Evolutionary conservation across 352 stramenopile species (phyloP).

Genomic region (Chrysophaeum taylorii): DNA sequence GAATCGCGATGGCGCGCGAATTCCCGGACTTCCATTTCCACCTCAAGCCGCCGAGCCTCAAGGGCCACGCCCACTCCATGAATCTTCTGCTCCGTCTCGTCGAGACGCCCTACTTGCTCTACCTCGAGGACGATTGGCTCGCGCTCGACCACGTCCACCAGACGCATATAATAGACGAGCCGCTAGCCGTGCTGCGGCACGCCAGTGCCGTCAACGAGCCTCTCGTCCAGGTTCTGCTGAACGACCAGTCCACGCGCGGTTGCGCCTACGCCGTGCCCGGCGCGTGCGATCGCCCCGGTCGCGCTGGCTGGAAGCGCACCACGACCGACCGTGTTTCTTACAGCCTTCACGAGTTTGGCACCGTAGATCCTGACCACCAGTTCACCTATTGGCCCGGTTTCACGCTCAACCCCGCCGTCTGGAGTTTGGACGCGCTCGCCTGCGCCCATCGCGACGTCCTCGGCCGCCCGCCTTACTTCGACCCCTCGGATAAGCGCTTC

Average conservation of each 20-base stretch:
- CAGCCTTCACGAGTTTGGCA: constrained; percentile 45
- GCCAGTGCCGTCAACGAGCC: background rate
- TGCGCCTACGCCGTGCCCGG: constrained; percentile 23
- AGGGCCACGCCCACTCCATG: constrained; percentile 46
- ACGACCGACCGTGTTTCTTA: constrained; percentile 28
- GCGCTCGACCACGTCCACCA: constrained; percentile 14
- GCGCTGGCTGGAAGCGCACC: background rate
- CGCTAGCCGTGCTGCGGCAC: constrained; percentile 12
- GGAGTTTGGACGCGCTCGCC: constrained; percentile 29
- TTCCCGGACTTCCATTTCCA: constrained; percentile 39
- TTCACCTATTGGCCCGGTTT: constrained; percentile 56
- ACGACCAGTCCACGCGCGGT: constrained; percentile 36
- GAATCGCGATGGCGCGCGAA: constrained; percentile 30
- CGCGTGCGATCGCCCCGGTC: background rate
- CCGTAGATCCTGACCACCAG: constrained; percentile 31
- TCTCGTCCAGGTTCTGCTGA: constrained; percentile 43
- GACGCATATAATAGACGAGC: constrained; percentile 21
- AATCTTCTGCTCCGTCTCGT: constrained; percentile 36
- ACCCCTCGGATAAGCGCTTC: constrained; percentile 20
- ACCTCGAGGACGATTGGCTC: constrained; percentile 55
- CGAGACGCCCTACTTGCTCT: constrained; percentile 42
- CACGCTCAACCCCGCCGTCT: constrained; percentile 50
- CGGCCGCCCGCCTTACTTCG: constrained; percentile 1
- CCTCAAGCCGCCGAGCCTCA: constrained; percentile 30
- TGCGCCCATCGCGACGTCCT: background rate